Evolutionary conservation across 2,329 filamentous ascomycete genomes (phyloP), one percentile per base, ranked within the genome.

Genomic region (Endocalyx cinctus): DNA sequence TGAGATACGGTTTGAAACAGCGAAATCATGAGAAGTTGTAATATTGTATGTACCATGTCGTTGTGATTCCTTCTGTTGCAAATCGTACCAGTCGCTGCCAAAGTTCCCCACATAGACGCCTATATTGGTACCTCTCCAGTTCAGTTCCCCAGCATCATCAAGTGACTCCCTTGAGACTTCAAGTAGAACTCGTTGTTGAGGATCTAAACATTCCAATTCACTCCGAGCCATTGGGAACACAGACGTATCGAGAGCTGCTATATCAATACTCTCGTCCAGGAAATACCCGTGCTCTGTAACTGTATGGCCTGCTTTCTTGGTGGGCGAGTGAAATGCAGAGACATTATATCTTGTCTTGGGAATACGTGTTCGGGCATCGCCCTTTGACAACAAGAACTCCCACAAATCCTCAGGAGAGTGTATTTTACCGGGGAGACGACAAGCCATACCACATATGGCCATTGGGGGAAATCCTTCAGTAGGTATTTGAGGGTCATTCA

Each of bases 161-260:
- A 64, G 41, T 17, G 43, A 50, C 32, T 66, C 62, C 6, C 51
- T 47, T 5, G 51, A 47, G 4, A 63, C 51, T 33, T 66, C 59
- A 1, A 63, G 46, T n/a, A 58, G 37, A 10, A 55, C 46, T 3
- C 59, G 39, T 33, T 64, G 61, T 17, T 61, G 58, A 2, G 62
- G 61, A 31, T 66, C 62, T 19, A 55, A 38, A 2, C 39, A 31
- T 34, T 59, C 55, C 8, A 54, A 45, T 33, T 64, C 58, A 5
- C 27, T 30, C 16, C 32, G 27, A 4, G 41, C 25, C 40, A 46
- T 37, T 4, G 41, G 34, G 20, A 42, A 42, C 10, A 38, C 31
- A 5, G 34, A 36, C 10, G 34, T 35, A 15, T 43, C 43, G 3
- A 44, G 20, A n/a, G 32, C 34, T 4, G 32, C 38, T 5, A 43